Base-by-base conservation (phyloP, 2,329 filamentous ascomycete species). In the Colletotrichum sp. region DNA sequence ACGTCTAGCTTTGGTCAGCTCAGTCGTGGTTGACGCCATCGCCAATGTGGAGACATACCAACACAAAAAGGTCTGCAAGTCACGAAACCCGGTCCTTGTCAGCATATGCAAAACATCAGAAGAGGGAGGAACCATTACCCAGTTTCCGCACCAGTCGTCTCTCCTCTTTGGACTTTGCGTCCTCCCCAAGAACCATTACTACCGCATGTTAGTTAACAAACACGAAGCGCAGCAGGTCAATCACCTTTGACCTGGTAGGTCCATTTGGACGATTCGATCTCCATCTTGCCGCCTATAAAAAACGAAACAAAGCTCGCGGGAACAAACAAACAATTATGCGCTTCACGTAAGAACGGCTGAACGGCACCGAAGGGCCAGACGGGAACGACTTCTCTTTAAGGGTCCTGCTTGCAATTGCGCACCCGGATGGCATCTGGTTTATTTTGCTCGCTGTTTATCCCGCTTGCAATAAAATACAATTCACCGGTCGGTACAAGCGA, bases 61-160 rank as follows among this genome's bases (percentile, higher is more conserved):
- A 62, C 22, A 83, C 83, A 56, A 82, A 82, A 74, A 82, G 82
- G 68, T 83, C 81, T 81, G 34, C 66, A 64, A 15, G 62, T 13
- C 62, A 66, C 36, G 27, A 27, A 9, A 10, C 6, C 34, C 34
- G 28, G 39, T 52, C n/a, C 12, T 13, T 65, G 32, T 71, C 52
- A 71, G 66, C 34, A 34, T 32, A 30, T 48, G 27, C 18, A n/a
- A 36, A 56, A 60, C 32, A 68, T 43, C 32, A 60, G 27, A 43
- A 34, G 66, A 36, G 66, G 32, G 52, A 68, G 66, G 52, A 60
- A 28, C 7, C 22, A 62, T 3, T 67, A 82, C 81, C 81, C 25
- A 83, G 55, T 60, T 83, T 83, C 7, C 78, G 78, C 10, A 83
- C 77, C 6, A 83, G 77, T 9, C 76, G 77, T 18, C 77, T 77